These are phyloP conservation scores for Castanea sativa DNA, from an alignment of 306 rosid genomes.

Conservation along the genomic window DNA sequence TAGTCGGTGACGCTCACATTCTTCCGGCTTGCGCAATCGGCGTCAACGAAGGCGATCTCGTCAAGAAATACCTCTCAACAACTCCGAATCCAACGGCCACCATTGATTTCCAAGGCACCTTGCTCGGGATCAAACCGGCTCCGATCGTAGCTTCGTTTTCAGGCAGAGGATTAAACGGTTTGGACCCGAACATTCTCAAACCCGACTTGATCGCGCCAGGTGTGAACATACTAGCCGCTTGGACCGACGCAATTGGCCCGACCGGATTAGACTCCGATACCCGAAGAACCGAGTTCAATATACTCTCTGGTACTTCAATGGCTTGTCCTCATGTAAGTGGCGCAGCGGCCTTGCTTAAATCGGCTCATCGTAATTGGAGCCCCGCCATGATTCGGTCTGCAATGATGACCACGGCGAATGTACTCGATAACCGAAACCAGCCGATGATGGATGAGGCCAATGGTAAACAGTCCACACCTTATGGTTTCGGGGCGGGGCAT, in stretches of 20 bases:
- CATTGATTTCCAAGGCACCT: slow-evolving; percentile 68
- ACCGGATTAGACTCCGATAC: slow-evolving; percentile 63
- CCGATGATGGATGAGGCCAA: slow-evolving; percentile 72
- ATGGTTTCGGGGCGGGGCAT: slow-evolving; percentile 82
- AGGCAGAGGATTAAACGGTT: slow-evolving; percentile 68
- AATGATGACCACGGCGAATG: slow-evolving; percentile 80
- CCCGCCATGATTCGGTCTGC: slow-evolving; percentile 87
- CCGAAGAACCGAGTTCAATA: slow-evolving; percentile 71
- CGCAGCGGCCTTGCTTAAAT: slow-evolving; percentile 80
- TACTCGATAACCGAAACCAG: slow-evolving; percentile 42
- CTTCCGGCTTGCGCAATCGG: slow-evolving; percentile 81
- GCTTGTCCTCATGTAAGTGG: slow-evolving; percentile 93
- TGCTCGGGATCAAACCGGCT: slow-evolving; percentile 83
- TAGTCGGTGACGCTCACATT: slow-evolving; percentile 83
- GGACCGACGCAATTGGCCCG: slow-evolving; percentile 87
- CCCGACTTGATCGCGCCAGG: slow-evolving; percentile 93
- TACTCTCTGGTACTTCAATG: slow-evolving; percentile 90
- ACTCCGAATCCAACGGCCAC: slow-evolving; percentile 58
- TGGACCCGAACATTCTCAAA: slow-evolving; percentile 75
- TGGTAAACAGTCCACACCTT: slow-evolving; percentile 60
- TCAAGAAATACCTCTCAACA: slow-evolving; percentile 61
- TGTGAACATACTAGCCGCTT: slow-evolving; percentile 77
- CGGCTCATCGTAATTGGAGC: slow-evolving; percentile 90
- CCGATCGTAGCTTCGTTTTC: slow-evolving; percentile 86
- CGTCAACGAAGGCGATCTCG: slow-evolving; percentile 57